A percentile compares a stretch with the other conserved stretches of the same genome.
Evolutionary conservation across 1,139 yeast genomes (phyloP).

Genomic region (Yamadazyma conglobata): DNA sequence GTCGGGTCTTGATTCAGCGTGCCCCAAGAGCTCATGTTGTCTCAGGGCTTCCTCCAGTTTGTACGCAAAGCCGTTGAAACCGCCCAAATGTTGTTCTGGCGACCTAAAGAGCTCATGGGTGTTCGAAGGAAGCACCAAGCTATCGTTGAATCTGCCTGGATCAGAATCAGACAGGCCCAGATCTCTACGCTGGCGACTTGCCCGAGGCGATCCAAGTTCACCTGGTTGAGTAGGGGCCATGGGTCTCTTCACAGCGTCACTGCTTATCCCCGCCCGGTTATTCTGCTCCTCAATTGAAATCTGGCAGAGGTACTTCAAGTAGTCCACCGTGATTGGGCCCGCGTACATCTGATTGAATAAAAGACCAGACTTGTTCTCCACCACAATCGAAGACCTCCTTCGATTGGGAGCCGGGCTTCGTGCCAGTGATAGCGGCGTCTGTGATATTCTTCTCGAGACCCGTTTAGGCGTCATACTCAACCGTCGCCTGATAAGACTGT

Average conservation of each 20-base stretch:
- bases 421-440: conserved; percentile 6
- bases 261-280: too few relatives aligned
- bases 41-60: too few relatives aligned
- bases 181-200: too few relatives aligned
- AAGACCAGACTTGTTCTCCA: conserved; percentile 20
- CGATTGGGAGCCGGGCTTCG: conserved; percentile 13
- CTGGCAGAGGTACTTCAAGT: conserved; percentile 33
- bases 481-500: neutral
- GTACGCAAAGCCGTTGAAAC: too few relatives aligned
- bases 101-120: conserved; percentile 9
- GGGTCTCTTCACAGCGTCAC: too few relatives aligned
- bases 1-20: neutral
- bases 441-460: neutral
- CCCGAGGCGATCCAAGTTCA: neutral
- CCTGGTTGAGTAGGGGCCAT: neutral
- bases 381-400: conserved; percentile 32
- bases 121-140: conserved; percentile 9
- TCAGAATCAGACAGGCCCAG: neutral
- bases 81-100: conserved; percentile 6
- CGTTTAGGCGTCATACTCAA: conserved; percentile 4
- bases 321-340: conserved; percentile 41
- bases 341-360: conserved; percentile 30
- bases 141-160: neutral
- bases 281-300: conserved; percentile 23
- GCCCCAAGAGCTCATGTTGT: too few relatives aligned